Evolutionary conservation across 2,329 filamentous ascomycete genomes (phyloP).

Genomic region (Diaporthe helianthi): DNA sequence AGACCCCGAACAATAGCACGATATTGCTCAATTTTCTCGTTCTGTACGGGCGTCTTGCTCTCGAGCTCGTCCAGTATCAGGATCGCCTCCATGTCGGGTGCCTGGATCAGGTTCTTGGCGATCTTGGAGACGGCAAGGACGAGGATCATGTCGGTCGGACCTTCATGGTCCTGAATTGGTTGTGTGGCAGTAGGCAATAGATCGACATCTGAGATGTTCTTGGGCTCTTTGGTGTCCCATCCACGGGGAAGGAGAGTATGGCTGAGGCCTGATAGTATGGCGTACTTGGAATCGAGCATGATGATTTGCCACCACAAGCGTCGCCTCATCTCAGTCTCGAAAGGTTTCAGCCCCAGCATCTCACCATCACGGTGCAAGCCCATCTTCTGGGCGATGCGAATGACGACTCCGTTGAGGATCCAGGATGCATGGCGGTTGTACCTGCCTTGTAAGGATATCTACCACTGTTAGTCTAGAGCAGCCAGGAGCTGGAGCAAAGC

Average conservation of each 20-base stretch:
- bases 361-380: conserved; percentile 70
- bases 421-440: conserved; percentile 66
- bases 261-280: conserved; percentile 63
- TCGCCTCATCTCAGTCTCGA: conserved; percentile 72
- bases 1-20: conserved; percentile 51
- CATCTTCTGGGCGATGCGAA: conserved; percentile 72
- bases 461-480: conserved; percentile 33
- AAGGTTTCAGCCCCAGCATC: conserved; percentile 61
- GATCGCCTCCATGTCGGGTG: conserved; percentile 56
- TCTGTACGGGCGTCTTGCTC: conserved; percentile 38
- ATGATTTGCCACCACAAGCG: conserved; percentile 72
- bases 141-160: conserved; percentile 68
- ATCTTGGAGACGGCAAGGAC: conserved; percentile 59
- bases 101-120: conserved; percentile 56
- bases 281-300: conserved; percentile 63
- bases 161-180: conserved; percentile 58
- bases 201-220: conserved; percentile 66
- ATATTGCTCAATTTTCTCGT: conserved; percentile 50
- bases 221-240: conserved; percentile 63
- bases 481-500: not conserved
- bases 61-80: conserved; percentile 54
- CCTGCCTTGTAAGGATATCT: conserved; percentile 64
- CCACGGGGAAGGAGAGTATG: conserved; percentile 58
- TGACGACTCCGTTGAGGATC: conserved; percentile 65
- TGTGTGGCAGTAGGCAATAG: conserved; percentile 61